Evolutionary conservation across 768 basidiomycete species (phyloP).

Genomic region (Naganishia friedmannii): DNA sequence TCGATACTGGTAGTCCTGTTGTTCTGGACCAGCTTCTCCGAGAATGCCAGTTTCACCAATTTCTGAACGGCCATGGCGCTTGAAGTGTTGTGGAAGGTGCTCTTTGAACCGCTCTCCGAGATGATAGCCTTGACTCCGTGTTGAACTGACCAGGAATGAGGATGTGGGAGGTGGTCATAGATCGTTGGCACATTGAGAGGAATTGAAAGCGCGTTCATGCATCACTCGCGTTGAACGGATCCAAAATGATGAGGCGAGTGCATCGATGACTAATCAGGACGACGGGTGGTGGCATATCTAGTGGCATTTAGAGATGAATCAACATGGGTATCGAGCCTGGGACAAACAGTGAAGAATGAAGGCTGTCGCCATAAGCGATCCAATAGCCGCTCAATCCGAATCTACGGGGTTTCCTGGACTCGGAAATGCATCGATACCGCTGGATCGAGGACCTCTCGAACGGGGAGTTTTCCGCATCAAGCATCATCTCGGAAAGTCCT

Average conservation of each 20-base stretch:
- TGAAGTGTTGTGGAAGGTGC: background rate
- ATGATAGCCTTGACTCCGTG: background rate
- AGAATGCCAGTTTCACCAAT: conserved; percentile 58
- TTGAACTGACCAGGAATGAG: background rate
- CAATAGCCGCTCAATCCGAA: too few species aligned
- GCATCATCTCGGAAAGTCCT: conserved; percentile 6
- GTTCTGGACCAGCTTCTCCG: conserved; percentile 75
- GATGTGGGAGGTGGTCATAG: background rate
- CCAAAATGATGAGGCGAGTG: background rate
- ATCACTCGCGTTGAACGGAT: conserved; percentile 1
- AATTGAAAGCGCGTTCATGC: background rate
- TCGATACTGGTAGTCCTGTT: conserved; percentile 67
- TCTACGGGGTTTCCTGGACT: too few species aligned
- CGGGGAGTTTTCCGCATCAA: background rate
- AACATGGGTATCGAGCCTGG: too few species aligned
- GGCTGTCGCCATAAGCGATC: too few species aligned
- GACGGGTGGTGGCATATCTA: too few species aligned
- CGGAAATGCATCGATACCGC: background rate
- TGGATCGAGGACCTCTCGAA: background rate
- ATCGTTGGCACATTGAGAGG: conserved; percentile 16
- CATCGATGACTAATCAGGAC: too few species aligned
- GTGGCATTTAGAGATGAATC: too few species aligned
- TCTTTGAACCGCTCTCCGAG: background rate
- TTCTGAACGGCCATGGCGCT: conserved; percentile 8
- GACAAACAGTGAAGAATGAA: too few species aligned